Evolutionary conservation across 1,139 yeast species (phyloP), one percentile per base, ranked within the genome.

Genomic region (Candida albicans): DNA sequence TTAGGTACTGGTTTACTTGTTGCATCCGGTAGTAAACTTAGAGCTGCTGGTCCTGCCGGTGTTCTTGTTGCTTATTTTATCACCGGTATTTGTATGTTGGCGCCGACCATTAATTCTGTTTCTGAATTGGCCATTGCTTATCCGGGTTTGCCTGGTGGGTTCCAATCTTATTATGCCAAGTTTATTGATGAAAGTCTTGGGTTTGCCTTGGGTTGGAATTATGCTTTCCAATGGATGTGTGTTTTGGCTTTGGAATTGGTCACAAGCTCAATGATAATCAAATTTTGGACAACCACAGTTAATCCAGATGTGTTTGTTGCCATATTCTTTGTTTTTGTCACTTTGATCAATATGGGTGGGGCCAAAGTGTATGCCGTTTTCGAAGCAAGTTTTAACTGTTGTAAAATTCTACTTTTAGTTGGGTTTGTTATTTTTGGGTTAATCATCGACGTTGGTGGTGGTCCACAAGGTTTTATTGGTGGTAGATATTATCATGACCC

Each of bases 1-100:
- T 68, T 72, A 39, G 77, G 77, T 37, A 65, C 73, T 30, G 76
- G 77, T 41, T 57, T 71, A 33, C 68, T 68, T 43, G 69, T 71
- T 39, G 72, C 73, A 29, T 56, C 65, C 15, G 72, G 73, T 11
- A 46, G 55, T 37, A 62, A 65, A 29, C 59, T 68, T 43, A 55
- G 58, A 18, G 48, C 59, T 15, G 72, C 72, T 35, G 74, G 73
- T 24, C 73, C 73, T 6, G 61, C 67, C 33, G 70, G 71, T 18
- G 55, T 67, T 34, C 54, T 68, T 34, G 64, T 68, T 45, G 67
- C 66, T 3, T 68, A 67, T 60, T 44, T 58, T n/a, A 52, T 67
- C 40, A 62, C 65, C 40, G 69, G 67, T 18, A 45, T 59, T 9
- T 48, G 65, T 37, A 66, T 68, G 51, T 66, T 62, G 51, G 62